Evolutionary conservation across 331 rosid genomes (phyloP).

Genomic region (Rosa hybrid): DNA sequence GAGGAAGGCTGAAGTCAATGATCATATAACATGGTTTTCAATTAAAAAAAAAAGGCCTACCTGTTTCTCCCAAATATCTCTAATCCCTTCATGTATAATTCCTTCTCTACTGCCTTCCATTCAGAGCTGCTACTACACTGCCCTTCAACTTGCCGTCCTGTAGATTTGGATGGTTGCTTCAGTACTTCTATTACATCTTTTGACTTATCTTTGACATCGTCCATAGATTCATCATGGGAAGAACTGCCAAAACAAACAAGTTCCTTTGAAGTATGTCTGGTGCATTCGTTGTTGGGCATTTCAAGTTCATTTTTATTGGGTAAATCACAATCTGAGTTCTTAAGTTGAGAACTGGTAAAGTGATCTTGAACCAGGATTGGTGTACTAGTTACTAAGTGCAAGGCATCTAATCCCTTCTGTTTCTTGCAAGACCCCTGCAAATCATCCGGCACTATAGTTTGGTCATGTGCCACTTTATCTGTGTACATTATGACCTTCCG

Average conservation of each 20-base stretch:
- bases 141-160: slow-evolving; percentile 39
- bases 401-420: slow-evolving; percentile 54
- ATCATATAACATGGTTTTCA: not conserved
- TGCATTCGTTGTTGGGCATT: slow-evolving; percentile 32
- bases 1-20: not conserved
- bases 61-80: slow-evolving; percentile 98
- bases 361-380: slow-evolving; percentile 34
- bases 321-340: slow-evolving; percentile 23
- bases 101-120: slow-evolving; percentile 91
- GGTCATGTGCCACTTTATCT: slow-evolving; percentile 35
- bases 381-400: slow-evolving; percentile 45
- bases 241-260: slow-evolving; percentile 38
- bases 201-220: slow-evolving; percentile 35
- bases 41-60: slow-evolving; percentile 34
- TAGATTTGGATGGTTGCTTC: slow-evolving; percentile 38
- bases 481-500: slow-evolving; percentile 46
- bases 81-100: slow-evolving; percentile 82
- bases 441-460: slow-evolving; percentile 42
- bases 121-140: slow-evolving; percentile 42
- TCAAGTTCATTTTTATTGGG: slow-evolving; percentile 33
- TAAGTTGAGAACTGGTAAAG: slow-evolving; percentile 26
- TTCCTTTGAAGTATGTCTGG: slow-evolving; percentile 38
- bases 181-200: slow-evolving; percentile 36
- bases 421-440: slow-evolving; percentile 52
- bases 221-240: slow-evolving; percentile 38